phyloP scores from a whole-genome alignment of 306 rosid species.

The Cicer bijugum region DNA sequence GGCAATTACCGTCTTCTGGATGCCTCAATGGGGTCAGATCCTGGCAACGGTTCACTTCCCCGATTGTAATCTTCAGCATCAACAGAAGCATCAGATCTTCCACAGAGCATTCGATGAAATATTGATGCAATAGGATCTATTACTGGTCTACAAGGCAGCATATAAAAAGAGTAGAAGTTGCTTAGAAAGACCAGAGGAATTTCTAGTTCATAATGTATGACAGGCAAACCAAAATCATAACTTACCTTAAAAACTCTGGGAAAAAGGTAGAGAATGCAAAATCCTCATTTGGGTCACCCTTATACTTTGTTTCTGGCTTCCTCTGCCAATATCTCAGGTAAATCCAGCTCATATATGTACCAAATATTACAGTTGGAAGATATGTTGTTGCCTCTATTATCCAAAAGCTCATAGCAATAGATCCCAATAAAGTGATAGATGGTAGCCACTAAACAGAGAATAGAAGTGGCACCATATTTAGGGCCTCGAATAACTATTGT shows the following conservation, averaged over 20 bases:
- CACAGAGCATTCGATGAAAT: constrained; percentile 84
- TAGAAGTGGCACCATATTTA: constrained; percentile 40
- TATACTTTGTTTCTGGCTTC: constrained; percentile 80
- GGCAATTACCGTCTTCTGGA: constrained; percentile 76
- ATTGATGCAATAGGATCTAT: constrained; percentile 84
- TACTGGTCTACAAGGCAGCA: constrained; percentile 65
- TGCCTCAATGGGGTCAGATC: constrained; percentile 95
- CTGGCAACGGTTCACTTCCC: constrained; percentile 74
- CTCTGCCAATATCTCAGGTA: constrained; percentile 97
- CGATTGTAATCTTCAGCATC: constrained; percentile 54
- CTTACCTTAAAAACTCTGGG: constrained; percentile 83
- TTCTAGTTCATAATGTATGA: constrained; percentile 11
- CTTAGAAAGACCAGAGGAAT: constrained; percentile 27
- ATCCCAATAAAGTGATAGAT: constrained; percentile 61
- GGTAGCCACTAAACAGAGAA: constrained; percentile 82
- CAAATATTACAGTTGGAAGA: constrained; percentile 87
- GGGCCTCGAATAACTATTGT: constrained; percentile 28
- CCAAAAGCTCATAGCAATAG: constrained; percentile 70
- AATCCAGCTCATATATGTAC: constrained; percentile 91
- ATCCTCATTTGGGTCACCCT: constrained; percentile 95
- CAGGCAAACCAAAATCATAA: constrained; percentile 11
- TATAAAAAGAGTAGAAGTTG: constrained; percentile 5
- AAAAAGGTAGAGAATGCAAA: constrained; percentile 90
- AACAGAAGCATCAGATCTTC: constrained; percentile 69
- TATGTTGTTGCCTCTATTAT: constrained; percentile 63